Base-by-base conservation (phyloP, 108 stramenopile genomes). In the Skeletonema tropicum region DNA sequence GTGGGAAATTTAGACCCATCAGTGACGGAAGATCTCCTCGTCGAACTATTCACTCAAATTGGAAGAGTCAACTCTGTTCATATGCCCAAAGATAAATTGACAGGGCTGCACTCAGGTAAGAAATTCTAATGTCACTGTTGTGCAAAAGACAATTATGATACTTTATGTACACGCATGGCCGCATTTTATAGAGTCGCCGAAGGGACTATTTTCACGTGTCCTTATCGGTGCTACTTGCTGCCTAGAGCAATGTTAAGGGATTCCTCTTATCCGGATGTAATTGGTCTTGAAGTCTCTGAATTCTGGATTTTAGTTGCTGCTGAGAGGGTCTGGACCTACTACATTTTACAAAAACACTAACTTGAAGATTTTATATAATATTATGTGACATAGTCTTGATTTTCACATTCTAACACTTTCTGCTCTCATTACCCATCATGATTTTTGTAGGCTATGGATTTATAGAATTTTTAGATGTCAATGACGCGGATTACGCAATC, bases 61-160 rank as follows among this genome's bases (percentile, higher is more conserved):
- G 99, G 99, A 26, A 91, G 96, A 23, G 93, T 99, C 33, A 80
- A 86, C 57, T 92, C 90, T 57, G 97, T 98, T 19, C 95, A 96
- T 79, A 98, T 99, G 98, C 99, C 99, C 72, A 97, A 97, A 70
- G 99, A 99, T 82, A 98, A 99, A 73, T 76, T 97, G 9, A 95
- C 94, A 11, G 84, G 86, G 5, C 32, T 82, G 25, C 95, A 96
- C 25, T 55, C 52, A 55, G 52, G 52, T 55, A 55, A 55, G 52
- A 1, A 45, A 45, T 45, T 15, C 15, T 4, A 1, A 45, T 45
- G 0, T 45, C 15, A n/a, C 15, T 45, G 11, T 39, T 12, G 38
- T 12, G 38, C 11, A 12, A 39, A 39, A 39, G 38, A 3, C 38
- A 39, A 12, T 49, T 49, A 19, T 19, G 48, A 49, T 19, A 17